Evolutionary conservation across 805 yeast genomes (phyloP).

Genomic region (Phaffomyces antillensis): DNA sequence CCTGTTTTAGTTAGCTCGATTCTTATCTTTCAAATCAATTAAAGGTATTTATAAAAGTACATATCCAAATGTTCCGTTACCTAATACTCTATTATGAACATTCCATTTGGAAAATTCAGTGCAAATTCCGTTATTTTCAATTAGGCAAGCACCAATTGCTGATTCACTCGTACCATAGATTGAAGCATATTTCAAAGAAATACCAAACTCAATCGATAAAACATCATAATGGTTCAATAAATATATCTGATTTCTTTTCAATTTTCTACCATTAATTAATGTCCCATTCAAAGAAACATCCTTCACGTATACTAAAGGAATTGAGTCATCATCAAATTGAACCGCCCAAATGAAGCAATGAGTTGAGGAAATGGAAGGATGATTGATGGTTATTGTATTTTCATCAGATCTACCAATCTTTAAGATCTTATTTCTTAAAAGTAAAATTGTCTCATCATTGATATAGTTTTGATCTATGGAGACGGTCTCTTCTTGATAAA

Average conservation of each 20-base stretch:
- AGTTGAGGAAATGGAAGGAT: constrained; percentile 35
- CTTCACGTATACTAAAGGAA: constrained; percentile 42
- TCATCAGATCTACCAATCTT: constrained; percentile 37
- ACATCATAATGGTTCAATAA: constrained; percentile 33
- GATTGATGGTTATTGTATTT: constrained; percentile 27
- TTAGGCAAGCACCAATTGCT: constrained; percentile 8
- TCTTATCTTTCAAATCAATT: background rate
- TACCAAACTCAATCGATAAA: constrained; percentile 30
- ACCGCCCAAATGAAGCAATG: constrained; percentile 46
- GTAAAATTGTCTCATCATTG: constrained; percentile 11
- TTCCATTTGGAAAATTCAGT: constrained; percentile 32
- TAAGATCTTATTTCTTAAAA: constrained; percentile 27
- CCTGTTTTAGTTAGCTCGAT: constrained; percentile 13
- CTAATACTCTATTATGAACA: constrained; percentile 35
- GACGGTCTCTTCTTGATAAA: background rate
- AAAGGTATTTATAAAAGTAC: constrained; percentile 24
- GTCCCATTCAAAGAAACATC: constrained; percentile 50
- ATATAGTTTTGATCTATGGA: background rate
- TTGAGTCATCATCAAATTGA: constrained; percentile 40
- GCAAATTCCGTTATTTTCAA: constrained; percentile 18
- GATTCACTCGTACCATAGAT: constrained; percentile 11
- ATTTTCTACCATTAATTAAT: constrained; percentile 30
- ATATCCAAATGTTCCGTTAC: constrained; percentile 54
- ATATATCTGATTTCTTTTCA: constrained; percentile 27
- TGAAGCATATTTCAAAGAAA: constrained; percentile 17